Base-by-base conservation (phyloP, 441 rosid species). In the Jatropha multifida region DNA sequence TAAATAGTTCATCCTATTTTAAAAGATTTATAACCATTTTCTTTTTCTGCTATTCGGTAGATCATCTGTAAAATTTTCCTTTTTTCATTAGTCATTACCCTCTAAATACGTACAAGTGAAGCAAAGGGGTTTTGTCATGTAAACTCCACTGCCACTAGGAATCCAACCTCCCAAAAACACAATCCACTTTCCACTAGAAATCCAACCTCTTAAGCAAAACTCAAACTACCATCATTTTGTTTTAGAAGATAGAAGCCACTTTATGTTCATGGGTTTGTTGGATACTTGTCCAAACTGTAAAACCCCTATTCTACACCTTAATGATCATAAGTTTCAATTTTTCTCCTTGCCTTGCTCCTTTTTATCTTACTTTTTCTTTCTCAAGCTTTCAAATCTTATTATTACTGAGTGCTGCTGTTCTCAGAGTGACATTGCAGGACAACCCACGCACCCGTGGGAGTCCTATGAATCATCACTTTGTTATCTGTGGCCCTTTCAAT, bases 171-270 rank as follows among this genome's bases (percentile, higher is more conserved):
- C 51, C 18, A 17, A 48, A 49, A 48, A 27, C 60, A 74, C 48
- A 78, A 64, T 74, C 65, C 71, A 73, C 69, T 73, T 52, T 59
- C 81, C 83, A 80, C 61, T 62, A 65, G 84, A 76, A 79, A 79
- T 79, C 83, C 79, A 60, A 82, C 48, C 77, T 78, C 77, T 71
- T 26, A 79, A 74, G 77, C 74, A 76, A 82, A 84, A 79, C 81
- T 79, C 82, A 68, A 83, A 77, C 80, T 17, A n/a, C 42, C 67
- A 86, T 85, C 84, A 86, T 86, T 71, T 76, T 82, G 83, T 81
- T 82, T 79, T 80, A 61, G 86, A 88, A 86, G 83, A 80, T 81
- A 70, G 84, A 81, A 84, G 76, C 77, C 51, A 56, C 82, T 79
- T 88, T 80, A 52, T 71, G 27, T 64, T 52, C 26, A 37, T 72